phyloP scores from a whole-genome alignment of 192 early-diverging fungal species.

The Umbelopsis vinacea region DNA sequence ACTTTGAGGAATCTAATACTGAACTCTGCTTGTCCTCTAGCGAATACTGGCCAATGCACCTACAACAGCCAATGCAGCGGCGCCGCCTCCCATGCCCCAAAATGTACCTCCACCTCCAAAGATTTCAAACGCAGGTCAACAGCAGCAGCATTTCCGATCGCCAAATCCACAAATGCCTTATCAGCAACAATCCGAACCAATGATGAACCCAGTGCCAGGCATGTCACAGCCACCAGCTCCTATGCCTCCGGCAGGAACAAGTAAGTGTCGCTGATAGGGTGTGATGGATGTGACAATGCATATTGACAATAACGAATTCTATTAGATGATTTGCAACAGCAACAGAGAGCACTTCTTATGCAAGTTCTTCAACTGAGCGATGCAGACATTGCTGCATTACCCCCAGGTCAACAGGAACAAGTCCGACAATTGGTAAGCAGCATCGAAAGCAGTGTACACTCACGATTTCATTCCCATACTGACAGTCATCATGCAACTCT shows the following conservation, averaged over 20 bases:
- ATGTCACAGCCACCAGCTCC: background rate
- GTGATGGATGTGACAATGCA: background rate
- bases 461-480: background rate
- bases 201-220: background rate
- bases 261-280: slow-evolving; percentile 10
- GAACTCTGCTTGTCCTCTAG: too few species aligned
- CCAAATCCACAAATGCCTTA: slow-evolving; percentile 14
- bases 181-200: slow-evolving; percentile 14
- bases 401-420: slow-evolving; percentile 76
- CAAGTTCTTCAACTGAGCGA: slow-evolving; percentile 83
- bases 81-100: slow-evolving; percentile 15
- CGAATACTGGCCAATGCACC: slow-evolving; percentile 22
- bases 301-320: background rate
- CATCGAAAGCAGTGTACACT: background rate
- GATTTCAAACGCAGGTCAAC: slow-evolving; percentile 11
- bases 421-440: slow-evolving; percentile 64
- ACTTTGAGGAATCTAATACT: too few species aligned
- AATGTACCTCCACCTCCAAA: slow-evolving; percentile 18
- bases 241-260: slow-evolving; percentile 1
- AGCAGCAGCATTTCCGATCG: background rate
- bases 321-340: slow-evolving; percentile 38
- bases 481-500: background rate
- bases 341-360: slow-evolving; percentile 75
- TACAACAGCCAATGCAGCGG: slow-evolving; percentile 12
- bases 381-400: slow-evolving; percentile 79